Evolutionary conservation across 176 grass and related monocot species (phyloP), one percentile per base, ranked within the genome.

Genomic region (Guadua angustifolia): DNA sequence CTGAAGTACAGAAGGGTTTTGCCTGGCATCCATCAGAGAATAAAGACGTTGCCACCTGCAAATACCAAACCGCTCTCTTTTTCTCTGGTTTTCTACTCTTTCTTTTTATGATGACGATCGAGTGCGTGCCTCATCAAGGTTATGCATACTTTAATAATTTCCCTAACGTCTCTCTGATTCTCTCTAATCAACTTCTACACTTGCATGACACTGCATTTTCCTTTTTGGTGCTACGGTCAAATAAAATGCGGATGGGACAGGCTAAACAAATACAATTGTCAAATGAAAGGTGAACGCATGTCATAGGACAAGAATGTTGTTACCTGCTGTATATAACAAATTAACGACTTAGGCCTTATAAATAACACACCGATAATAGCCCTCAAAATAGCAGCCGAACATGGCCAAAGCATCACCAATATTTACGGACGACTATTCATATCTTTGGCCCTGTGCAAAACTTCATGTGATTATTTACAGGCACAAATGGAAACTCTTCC

Each of bases 31-130:
- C 29, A 7, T 17, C 86, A 83, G 77, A 45, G 88, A 81, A 89
- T 85, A 85, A 85, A 81, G 88, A 89, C 88, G 88, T 85, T 89
- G 71, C 52, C 53, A 15, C 52, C 61, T 69, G 70, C 61, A 68
- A 58, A 43, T n/a, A 73, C 63, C 77, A 77, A 81, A 76, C 35
- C 42, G 33, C 42, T 21, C 17, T 74, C 10, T 50, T 56, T 55
- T 19, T 73, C 13, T 42, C 13, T 51, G 17, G 33, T 75, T 73
- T 85, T 35, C 35, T 47, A 10, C 33, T 33, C 50, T 82, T 82
- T 17, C 22, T 4, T 81, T 17, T 55, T 19, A 62, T 55, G 60
- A 26, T 5, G 58, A 11, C 22, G 9, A 24, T n/a, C 55, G 49
- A 40, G 22, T 0, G 69, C 39, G 26, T 62, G 58, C 55, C 16